Evolutionary conservation across 169 alveolate species (phyloP).

Genomic region (Eimeria acervulina): DNA sequence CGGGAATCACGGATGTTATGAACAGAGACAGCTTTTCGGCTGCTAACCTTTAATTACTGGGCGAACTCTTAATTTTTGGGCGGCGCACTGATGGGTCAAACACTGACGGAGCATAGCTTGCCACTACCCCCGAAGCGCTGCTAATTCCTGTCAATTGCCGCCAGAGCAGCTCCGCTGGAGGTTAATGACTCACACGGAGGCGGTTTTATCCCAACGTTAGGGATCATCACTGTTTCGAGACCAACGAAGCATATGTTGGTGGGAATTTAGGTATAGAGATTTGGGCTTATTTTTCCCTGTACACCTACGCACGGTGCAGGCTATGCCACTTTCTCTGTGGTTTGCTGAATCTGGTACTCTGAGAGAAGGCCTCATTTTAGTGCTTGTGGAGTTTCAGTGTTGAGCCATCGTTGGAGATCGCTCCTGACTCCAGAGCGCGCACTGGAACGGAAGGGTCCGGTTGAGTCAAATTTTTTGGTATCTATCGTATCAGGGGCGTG

Average conservation of each 20-base stretch:
- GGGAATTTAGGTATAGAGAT: background rate
- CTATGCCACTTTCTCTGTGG: background rate
- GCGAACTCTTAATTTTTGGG: background rate
- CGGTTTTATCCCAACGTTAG: no score
- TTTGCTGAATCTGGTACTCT: background rate
- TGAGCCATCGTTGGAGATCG: background rate
- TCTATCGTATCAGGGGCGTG: background rate
- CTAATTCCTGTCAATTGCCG: no score
- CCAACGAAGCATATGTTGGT: background rate
- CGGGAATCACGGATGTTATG: background rate
- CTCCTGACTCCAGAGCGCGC: background rate
- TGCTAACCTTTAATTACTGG: background rate
- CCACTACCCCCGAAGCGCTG: no score
- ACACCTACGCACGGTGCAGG: background rate
- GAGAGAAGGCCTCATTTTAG: background rate
- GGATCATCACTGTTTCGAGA: background rate
- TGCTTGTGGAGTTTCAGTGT: background rate
- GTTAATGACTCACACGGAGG: no score
- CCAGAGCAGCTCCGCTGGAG: no score
- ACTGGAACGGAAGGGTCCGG: background rate
- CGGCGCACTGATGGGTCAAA: background rate
- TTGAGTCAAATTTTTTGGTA: background rate
- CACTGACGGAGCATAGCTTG: no score
- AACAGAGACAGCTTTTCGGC: background rate
- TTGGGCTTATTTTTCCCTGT: background rate